phyloP scores from a whole-genome alignment of 345 rosid species.

The Murraya koenigii region DNA sequence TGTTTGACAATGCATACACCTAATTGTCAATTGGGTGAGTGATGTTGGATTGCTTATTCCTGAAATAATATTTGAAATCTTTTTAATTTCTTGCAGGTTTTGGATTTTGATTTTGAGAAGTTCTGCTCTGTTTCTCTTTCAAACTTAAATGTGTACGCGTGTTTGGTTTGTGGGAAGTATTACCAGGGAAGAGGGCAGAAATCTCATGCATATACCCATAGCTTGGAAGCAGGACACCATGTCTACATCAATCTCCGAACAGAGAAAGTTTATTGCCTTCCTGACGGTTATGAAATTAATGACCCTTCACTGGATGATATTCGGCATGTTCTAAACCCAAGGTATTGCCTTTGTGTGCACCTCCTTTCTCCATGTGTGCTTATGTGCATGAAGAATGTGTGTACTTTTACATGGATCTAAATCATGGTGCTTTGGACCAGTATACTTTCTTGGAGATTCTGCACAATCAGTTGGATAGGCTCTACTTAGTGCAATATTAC shows the following conservation, averaged over 20 bases:
- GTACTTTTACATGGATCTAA: neutral
- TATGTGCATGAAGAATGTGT: neutral
- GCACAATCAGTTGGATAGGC: neutral
- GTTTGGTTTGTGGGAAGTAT: constrained; percentile 95
- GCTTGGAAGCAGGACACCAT: constrained; percentile 97
- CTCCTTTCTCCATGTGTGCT: neutral
- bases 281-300: constrained; percentile 95
- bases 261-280: constrained; percentile 93
- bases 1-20: neutral
- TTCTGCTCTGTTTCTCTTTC: constrained; percentile 90
- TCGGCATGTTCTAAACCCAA: constrained; percentile 88
- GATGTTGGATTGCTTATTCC: neutral
- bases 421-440: neutral
- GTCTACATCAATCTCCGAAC: constrained; percentile 88
- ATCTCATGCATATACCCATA: constrained; percentile 96
- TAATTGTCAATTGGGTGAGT: neutral
- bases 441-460: neutral
- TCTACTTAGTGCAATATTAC: neutral
- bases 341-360: constrained; percentile 35
- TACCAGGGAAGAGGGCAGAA: constrained; percentile 95
- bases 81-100: constrained; percentile 44
- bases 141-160: constrained; percentile 89
- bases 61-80: constrained; percentile 1
- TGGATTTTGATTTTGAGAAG: constrained; percentile 98
- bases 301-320: constrained; percentile 96